Conservation (phyloP, 495 filamentous ascomycete genomes). For the Trypethelium eluteriae region DNA sequence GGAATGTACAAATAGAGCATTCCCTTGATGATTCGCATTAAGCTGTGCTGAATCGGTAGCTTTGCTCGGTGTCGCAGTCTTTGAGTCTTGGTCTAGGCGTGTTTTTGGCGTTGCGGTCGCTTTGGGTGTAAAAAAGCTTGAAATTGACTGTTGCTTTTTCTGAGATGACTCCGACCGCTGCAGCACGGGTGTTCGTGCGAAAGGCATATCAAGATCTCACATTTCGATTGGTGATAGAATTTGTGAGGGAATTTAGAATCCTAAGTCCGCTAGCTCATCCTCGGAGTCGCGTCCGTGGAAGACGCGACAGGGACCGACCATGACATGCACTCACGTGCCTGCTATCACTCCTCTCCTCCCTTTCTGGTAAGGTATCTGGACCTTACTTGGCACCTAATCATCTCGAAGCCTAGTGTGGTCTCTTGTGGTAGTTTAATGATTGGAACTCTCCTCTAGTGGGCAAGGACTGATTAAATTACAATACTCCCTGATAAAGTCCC, state of each 20-base stretch:
- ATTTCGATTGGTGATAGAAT: background rate
- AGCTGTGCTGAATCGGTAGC: conserved; percentile 19
- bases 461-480: too few relatives aligned
- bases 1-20: conserved; percentile 15
- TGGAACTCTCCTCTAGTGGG: too few relatives aligned
- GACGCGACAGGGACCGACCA: conserved; percentile 9
- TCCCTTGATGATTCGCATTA: conserved; percentile 21
- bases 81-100: conserved; percentile 15
- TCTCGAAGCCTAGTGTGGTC: too few relatives aligned
- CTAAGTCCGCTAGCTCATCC: background rate
- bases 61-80: conserved; percentile 20
- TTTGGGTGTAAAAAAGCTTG: conserved; percentile 75
- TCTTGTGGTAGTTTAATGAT: too few relatives aligned
- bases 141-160: conserved; percentile 75
- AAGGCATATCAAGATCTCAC: background rate
- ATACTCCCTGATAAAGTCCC: too few relatives aligned
- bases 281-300: conserved; percentile 1
- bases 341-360: background rate
- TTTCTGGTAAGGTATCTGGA: background rate
- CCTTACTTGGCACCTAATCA: background rate
- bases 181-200: background rate
- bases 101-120: conserved; percentile 33
- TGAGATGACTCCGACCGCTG: conserved; percentile 22
- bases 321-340: background rate
- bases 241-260: background rate